phyloP scores from a whole-genome alignment of 164 flowering plant genomes.

The Protea cynaroides region DNA sequence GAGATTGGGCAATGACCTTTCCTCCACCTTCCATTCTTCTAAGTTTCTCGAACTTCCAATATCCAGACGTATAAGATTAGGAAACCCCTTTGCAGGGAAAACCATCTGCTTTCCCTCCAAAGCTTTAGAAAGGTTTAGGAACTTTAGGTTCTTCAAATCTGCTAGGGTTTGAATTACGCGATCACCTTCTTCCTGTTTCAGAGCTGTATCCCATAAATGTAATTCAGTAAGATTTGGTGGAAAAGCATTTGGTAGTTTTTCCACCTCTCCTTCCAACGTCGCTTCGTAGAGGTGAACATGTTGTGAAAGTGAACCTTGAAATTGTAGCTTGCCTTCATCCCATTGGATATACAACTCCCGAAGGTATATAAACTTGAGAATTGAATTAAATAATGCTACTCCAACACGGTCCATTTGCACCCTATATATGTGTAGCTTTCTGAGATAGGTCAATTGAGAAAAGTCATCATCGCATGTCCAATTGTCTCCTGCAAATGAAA shows the following conservation, averaged over 20 bases:
- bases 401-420: neutral
- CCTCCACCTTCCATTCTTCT: constrained; percentile 5
- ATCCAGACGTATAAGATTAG: neutral
- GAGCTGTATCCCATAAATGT: no score
- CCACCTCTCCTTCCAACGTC: neutral
- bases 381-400: neutral
- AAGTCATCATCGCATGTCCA: neutral
- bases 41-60: neutral
- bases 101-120: neutral
- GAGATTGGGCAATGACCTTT: constrained; percentile 1
- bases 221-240: constrained; percentile 2
- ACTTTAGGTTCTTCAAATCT: neutral
- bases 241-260: neutral
- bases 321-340: no score
- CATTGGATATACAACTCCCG: neutral
- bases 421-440: neutral
- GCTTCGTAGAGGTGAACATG: neutral
- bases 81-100: neutral
- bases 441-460: neutral
- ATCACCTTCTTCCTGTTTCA: no score
- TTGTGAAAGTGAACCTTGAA: no score
- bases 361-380: neutral
- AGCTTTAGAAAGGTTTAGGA: neutral
- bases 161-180: no score
- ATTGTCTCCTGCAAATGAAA: neutral